Base-by-base conservation (phyloP, 208 protist species). In the Trypanosoma boissoni region DNA sequence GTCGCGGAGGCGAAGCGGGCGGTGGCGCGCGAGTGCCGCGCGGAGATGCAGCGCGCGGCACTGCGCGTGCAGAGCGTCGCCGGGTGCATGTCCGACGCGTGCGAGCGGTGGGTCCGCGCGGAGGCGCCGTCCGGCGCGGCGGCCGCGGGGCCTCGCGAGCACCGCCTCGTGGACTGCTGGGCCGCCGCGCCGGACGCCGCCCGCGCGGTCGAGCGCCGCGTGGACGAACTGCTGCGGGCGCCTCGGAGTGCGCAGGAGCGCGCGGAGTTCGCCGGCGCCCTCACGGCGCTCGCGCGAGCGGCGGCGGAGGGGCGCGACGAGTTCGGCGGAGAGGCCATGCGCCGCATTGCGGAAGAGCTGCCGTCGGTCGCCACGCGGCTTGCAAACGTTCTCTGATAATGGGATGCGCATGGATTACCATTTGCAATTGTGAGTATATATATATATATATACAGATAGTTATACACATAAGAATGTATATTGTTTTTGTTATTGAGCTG, bases 201-300 rank as follows among this genome's bases (percentile, higher is more conserved):
- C n/a, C n/a, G n/a, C n/a, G n/a, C n/a, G 18, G 73, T 86, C 37
- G 58, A 71, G 9, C 36, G 34, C 0, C 56, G 57, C 8, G 76
- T 89, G 36, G 37, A 42, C 6, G 36, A 42, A 24, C 43, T 52
- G 16, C 63, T 89, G 20, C 45, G 51, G 2, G 28, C 51, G 14
- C 55, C 67, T 9, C 48, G 58, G 1, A 51, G 24, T 41, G 54
- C 59, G 9, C 53, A 54, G 12, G 29, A 57, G 34, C 57, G 69
- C 20, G 64, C 48, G 0, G 71, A 79, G 26, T 72, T 91, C 26
- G 72, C 74, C 20, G 71, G 70, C 36, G 36, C 83, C 31, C 68
- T 88, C 37, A 78, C 83, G 48, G 65, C 66, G 16, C 65, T 91
- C 18, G 72, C 76, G 23, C 67, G 79, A 65, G 66, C 74, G 61